Conservation (phyloP, 176 grass and related monocot genomes). For the Oryza glumipatula region DNA sequence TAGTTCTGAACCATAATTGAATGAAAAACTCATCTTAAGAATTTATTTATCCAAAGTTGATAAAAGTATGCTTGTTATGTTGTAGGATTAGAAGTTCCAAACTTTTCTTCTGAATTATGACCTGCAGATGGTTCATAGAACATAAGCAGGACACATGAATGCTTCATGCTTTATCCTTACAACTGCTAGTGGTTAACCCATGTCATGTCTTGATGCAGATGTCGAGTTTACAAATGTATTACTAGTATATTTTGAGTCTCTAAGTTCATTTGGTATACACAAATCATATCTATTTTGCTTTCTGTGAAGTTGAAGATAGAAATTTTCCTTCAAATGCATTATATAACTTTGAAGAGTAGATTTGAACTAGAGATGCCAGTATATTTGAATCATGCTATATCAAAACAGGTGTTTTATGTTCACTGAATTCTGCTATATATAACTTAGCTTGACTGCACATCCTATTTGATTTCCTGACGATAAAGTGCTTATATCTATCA, state of each 20-base stretch:
- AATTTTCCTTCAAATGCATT: neutral
- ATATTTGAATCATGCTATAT: neutral
- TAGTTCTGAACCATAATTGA: neutral
- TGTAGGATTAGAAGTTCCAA: neutral
- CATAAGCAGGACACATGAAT: conserved; percentile 1
- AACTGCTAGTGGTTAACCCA: neutral
- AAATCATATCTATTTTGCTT: neutral
- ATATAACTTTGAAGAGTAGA: conserved; percentile 1
- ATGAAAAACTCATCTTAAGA: neutral
- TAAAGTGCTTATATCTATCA: neutral
- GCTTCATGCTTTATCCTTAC: conserved; percentile 13
- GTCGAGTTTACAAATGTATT: conserved; percentile 14
- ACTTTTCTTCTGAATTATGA: neutral
- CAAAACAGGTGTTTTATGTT: neutral
- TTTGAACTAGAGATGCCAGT: neutral
- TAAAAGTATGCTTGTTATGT: neutral
- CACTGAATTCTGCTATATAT: neutral
- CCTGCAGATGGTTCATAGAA: neutral
- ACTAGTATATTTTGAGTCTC: neutral
- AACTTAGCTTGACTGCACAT: neutral
- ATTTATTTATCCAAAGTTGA: neutral
- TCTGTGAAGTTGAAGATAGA: neutral
- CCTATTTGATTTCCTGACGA: neutral
- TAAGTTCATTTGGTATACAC: neutral
- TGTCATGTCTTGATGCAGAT: neutral